phyloP scores from a whole-genome alignment of 1,284 basidiomycete genomes.

The Rhodotorula glutinis region DNA sequence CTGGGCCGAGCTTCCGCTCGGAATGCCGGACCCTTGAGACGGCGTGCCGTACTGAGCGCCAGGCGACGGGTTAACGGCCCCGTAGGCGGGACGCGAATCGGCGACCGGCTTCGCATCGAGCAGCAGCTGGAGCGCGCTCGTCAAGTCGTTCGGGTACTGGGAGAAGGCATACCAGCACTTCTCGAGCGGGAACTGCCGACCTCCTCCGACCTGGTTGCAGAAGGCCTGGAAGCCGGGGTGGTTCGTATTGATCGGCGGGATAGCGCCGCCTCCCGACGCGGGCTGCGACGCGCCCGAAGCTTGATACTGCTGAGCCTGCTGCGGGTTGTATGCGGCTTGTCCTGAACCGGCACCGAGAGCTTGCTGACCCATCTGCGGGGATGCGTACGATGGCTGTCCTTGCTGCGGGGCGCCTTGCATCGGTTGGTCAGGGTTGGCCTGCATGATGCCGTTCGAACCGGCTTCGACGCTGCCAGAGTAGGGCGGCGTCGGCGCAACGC shows the following conservation, averaged over 20 bases:
- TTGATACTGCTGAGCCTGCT: constrained; percentile 4
- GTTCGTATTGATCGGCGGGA: neutral
- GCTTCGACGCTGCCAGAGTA: constrained; percentile 7
- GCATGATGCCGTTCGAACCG: neutral
- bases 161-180: constrained; percentile 18
- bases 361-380: neutral
- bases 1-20: neutral
- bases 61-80: constrained; percentile 3
- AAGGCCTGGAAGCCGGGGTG: constrained; percentile 29
- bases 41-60: neutral
- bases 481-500: constrained; percentile 21
- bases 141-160: constrained; percentile 11
- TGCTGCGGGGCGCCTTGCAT: neutral
- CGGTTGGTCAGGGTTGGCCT: neutral
- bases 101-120: constrained; percentile 24
- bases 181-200: constrained; percentile 13
- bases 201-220: constrained; percentile 12
- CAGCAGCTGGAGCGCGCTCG: constrained; percentile 17
- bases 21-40: constrained; percentile 4
- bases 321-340: neutral
- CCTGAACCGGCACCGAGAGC: neutral
- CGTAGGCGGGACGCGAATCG: constrained; percentile 5
- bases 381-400: neutral
- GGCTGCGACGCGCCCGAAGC: neutral
- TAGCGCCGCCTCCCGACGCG: neutral